Conservation (phyloP, 2,329 filamentous ascomycete species). For the Cladosporium cucumerinum region DNA sequence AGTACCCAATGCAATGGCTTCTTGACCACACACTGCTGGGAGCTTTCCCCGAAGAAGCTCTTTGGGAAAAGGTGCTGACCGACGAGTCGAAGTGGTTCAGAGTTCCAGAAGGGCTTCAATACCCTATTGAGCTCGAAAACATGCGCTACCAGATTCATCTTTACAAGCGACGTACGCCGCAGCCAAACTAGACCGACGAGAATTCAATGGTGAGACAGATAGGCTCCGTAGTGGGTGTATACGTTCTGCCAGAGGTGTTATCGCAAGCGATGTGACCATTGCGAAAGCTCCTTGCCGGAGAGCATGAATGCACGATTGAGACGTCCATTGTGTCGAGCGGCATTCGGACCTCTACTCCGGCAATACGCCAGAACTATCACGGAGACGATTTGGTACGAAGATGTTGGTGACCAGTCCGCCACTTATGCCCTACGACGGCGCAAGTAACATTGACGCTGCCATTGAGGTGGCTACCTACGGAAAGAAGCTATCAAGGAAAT, state of each 20-base stretch:
- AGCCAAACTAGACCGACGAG: background rate
- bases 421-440: background rate
- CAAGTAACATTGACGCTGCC: background rate
- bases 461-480: background rate
- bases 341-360: background rate
- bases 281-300: background rate
- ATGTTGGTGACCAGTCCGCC: background rate
- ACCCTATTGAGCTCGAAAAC: conserved; percentile 84
- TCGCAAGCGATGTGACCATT: background rate
- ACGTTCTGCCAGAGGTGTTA: background rate
- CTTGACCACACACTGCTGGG: conserved; percentile 73
- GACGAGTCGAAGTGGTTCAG: conserved; percentile 87
- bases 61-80: conserved; percentile 72
- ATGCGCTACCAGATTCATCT: conserved; percentile 94
- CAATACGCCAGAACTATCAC: background rate
- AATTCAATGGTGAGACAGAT: background rate
- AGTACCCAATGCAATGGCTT: conserved; percentile 92
- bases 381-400: background rate
- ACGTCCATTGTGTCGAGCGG: background rate
- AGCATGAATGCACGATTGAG: background rate
- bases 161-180: conserved; percentile 48
- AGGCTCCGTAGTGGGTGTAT: background rate
- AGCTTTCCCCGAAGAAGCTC: conserved; percentile 19
- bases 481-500: background rate
- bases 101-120: conserved; percentile 59